Conservation (phyloP, 371 early-diverging fungal genomes). For the Fennellomyces sp. region DNA sequence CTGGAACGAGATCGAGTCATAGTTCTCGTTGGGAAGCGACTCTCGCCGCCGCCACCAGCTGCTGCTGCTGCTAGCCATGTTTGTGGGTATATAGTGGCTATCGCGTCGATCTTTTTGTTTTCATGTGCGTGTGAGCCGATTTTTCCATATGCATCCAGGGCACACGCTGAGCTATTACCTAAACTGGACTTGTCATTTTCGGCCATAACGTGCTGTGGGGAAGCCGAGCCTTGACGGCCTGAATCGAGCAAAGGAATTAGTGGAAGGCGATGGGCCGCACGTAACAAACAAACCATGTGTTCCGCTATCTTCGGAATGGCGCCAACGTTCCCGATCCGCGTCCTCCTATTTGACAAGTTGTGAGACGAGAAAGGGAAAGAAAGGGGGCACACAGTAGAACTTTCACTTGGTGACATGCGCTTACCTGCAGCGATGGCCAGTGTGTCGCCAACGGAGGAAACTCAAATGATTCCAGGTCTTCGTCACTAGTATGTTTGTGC, state of each 20-base stretch:
- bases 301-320: slow-evolving; percentile 4
- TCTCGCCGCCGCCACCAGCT: background rate
- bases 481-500: background rate
- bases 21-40: background rate
- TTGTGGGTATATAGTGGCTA: background rate
- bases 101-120: background rate
- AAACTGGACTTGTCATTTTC: slow-evolving; percentile 1
- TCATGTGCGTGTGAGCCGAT: no score
- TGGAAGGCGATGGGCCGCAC: no score
- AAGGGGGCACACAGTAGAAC: background rate
- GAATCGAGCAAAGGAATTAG: no score
- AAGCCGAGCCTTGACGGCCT: no score
- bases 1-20: background rate
- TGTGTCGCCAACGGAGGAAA: background rate
- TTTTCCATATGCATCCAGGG: background rate
- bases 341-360: slow-evolving; percentile 3
- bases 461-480: background rate
- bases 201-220: background rate
- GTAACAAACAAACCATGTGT: background rate
- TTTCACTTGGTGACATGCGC: no score
- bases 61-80: background rate
- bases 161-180: background rate
- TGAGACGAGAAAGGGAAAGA: background rate
- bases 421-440: background rate
- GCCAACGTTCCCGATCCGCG: slow-evolving; percentile 3